Conservation (phyloP, 345 rosid species). For the Gossypium thurberi region DNA sequence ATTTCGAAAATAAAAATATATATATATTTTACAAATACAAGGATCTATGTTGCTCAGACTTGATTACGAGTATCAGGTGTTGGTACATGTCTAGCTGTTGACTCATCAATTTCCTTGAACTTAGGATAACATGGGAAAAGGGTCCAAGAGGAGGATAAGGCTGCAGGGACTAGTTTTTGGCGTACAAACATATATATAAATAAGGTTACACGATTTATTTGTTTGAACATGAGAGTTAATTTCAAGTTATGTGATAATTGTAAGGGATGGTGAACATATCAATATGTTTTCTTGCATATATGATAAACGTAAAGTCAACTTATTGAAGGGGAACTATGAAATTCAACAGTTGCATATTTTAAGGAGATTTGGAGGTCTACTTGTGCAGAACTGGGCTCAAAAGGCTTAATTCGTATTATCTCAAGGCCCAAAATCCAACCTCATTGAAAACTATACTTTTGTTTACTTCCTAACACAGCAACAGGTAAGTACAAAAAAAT, state of each 20-base stretch:
- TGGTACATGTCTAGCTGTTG: neutral
- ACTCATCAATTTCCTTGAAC: neutral
- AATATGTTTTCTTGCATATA: neutral
- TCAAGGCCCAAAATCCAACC: neutral
- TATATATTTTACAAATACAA: neutral
- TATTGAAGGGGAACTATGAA: neutral
- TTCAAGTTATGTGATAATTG: neutral
- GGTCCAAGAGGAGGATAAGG: neutral
- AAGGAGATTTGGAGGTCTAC: neutral
- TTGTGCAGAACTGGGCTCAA: neutral
- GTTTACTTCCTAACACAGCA: neutral
- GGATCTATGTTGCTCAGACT: neutral
- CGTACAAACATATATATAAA: neutral
- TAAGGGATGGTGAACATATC: neutral
- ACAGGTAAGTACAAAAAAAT: neutral
- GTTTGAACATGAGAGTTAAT: neutral
- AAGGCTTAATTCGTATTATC: too few species aligned
- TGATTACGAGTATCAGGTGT: neutral
- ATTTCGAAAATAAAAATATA: neutral
- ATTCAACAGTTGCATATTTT: neutral
- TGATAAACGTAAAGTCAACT: neutral
- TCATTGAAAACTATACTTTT: neutral
- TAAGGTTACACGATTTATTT: neutral
- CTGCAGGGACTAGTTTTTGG: neutral
- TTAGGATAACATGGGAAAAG: neutral